Base-by-base conservation (phyloP, 2,329 filamentous ascomycete genomes). In the Alternaria hordeiaustralica region DNA sequence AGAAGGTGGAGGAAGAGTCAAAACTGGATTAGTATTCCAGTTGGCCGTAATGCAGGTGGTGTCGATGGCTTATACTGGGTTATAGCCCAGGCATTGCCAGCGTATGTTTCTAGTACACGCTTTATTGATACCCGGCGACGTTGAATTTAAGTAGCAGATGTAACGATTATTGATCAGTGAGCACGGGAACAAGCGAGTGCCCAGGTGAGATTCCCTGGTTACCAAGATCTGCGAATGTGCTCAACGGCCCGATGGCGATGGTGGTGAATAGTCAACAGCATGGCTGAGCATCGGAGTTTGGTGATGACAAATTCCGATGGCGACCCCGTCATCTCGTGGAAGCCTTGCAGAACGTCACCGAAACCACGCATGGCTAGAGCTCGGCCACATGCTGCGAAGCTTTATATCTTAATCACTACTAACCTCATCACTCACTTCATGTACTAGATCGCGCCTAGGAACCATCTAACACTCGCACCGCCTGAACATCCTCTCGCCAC, bases 271-370 rank as follows among this genome's bases (percentile, higher is more conserved):
- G 49, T 33, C 18, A 36, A 36, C 49, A 18, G 49, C 49, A 41
- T 41, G 36, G 36, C 12, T 41, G 36, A 41, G 15, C 36, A 41
- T 56, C 56, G 43, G 56, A 49, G 20, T 26, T 62, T 51, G 44
- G 68, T 61, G 74, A 75, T 78, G 69, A 79, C 77, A 78, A 79
- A 79, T 78, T 56, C 64, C 65, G 69, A 73, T 69, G 74, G 68
- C 67, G 70, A 71, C 55, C 36, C 53, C 66, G 54, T 61, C 66
- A 62, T 53, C 30, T 53, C 53, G 69, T 79, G 71, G 76, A 79
- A 79, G 70, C 72, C 72, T 75, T 70, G 66, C 66, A 70, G 77
- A 79, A 79, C 66, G 68, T 72, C 73, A 76, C 69, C 63, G 71
- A 73, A 75, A 60, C 63, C 65, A 61, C 63, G 21, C 43, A 64